phyloP scores from a whole-genome alignment of 352 stramenopile species.

The Globisporangium alternatum region DNA sequence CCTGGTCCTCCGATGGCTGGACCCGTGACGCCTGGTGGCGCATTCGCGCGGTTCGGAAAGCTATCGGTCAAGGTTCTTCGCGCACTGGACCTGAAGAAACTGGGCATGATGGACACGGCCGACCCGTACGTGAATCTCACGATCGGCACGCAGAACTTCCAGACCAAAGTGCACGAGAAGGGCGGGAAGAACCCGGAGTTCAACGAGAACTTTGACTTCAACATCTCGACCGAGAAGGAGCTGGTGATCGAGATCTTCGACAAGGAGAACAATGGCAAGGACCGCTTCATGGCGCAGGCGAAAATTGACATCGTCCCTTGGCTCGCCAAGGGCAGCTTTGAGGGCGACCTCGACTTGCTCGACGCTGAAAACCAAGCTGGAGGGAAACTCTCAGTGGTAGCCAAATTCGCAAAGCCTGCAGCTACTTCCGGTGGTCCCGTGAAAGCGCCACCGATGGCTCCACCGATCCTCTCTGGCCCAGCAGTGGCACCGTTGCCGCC shows the following conservation, averaged over 20 bases:
- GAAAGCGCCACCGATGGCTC: conserved; percentile 53
- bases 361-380: conserved; percentile 76
- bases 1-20: conserved; percentile 16
- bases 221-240: conserved; percentile 94
- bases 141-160: conserved; percentile 79
- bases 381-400: conserved; percentile 84
- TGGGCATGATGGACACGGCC: conserved; percentile 91
- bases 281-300: conserved; percentile 92
- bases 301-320: conserved; percentile 92
- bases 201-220: conserved; percentile 94
- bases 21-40: conserved; percentile 31
- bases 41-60: conserved; percentile 89
- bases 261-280: conserved; percentile 87
- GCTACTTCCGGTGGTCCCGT: conserved; percentile 29
- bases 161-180: conserved; percentile 85
- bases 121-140: conserved; percentile 94
- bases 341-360: conserved; percentile 89
- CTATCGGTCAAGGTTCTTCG: conserved; percentile 90
- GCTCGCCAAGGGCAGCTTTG: conserved; percentile 91
- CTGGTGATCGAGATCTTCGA: conserved; percentile 91
- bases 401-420: conserved; percentile 84
- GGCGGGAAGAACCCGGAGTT: conserved; percentile 93
- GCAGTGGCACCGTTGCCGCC: conserved; percentile 60
- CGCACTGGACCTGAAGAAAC: conserved; percentile 90
- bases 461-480: conserved; percentile 59